A percentile compares a stretch with the other conserved stretches of the same genome.
phyloP scores from a whole-genome alignment of 2,329 filamentous ascomycete species.

The Aschersonia sp. region DNA sequence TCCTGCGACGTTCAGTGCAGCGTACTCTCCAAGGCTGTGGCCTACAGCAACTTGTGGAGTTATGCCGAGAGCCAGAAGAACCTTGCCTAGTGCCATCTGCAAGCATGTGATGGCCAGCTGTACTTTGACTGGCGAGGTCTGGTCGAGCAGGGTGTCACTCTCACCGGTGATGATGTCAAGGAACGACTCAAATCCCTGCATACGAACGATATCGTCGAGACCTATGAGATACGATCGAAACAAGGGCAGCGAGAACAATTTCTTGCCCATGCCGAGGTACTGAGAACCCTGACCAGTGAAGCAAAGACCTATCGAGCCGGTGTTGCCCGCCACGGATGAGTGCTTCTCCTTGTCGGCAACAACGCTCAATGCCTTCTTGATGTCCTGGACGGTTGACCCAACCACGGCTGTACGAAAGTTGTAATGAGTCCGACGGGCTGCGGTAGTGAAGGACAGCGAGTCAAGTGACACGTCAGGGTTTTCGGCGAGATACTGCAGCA shows the following conservation, averaged over 20 bases:
- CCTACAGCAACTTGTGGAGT: constrained; percentile 40
- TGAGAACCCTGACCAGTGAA: constrained; percentile 31
- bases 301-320: constrained; percentile 20
- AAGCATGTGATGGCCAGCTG: constrained; percentile 24
- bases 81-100: constrained; percentile 24
- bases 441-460: constrained; percentile 52
- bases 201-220: constrained; percentile 16
- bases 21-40: constrained; percentile 60
- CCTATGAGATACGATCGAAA: constrained; percentile 19
- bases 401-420: constrained; percentile 37
- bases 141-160: constrained; percentile 10
- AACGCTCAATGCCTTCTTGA: constrained; percentile 1
- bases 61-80: constrained; percentile 32
- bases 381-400: constrained; percentile 9
- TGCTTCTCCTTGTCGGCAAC: not conserved
- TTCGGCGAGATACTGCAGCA: constrained; percentile 38
- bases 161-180: constrained; percentile 26
- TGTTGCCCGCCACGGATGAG: not conserved
- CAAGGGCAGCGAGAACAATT: constrained; percentile 16
- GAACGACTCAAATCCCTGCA: constrained; percentile 22
- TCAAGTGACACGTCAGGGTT: constrained; percentile 37
- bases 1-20: constrained; percentile 55
- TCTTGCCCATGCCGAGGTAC: constrained; percentile 14
- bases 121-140: constrained; percentile 7
- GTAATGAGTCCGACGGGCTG: constrained; percentile 49